Evolutionary conservation across 1,284 basidiomycete genomes (phyloP), one percentile per base, ranked within the genome.

Genomic region (Ceraceosorus guamensis): DNA sequence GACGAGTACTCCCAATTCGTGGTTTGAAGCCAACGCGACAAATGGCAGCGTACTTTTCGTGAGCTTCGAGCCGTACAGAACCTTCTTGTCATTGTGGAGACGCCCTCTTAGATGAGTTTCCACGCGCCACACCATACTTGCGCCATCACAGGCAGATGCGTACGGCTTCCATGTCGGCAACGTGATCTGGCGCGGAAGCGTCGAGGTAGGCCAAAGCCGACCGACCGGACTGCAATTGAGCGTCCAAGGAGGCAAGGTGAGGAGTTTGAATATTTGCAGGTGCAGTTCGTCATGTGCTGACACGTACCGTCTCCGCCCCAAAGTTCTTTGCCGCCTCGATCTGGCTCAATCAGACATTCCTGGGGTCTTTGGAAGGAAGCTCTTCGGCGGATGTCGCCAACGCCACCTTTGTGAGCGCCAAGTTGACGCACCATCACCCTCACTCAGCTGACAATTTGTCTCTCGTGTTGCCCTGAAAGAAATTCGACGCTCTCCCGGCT

Each of bases 241-340:
- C 24, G 24, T 24, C 2, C 24, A 24, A 24, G 24, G 24, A 24
- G 24, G 24, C 24, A 24, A 24, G 24, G 24, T 24, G 24, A 24
- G 24, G 24, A 24, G 3, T 24, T 24, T 24, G 1, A 3, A 24
- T 2, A 24, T 24, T 24, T 24, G 24, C 24, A 24, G 3, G 3
- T 3, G 24, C 24, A 24, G 3, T 24, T 24, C 24, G 24, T 24
- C 24, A 24, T 24, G 24, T 24, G 24, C 24, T 24, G 24, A 24
- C 24, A 3, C 24, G 24, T 24, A 24, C 24, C 24, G 24, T 24
- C 24, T 24, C 24, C 24, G 24, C 24, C 24, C 3, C 87, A 5
- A 46, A 48, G 84, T 86, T 84, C 1, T 88, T 88, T 62, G 87
- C 87, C 35, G 85, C 85, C 0, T 86, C 84, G 51, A 83, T 88